Percentiles rank a stretch among this genome's conserved stretches.
These are phyloP conservation scores for Exserohilum turcica DNA, from an alignment of 2,329 filamentous ascomycete species.

Conservation along the genomic window DNA sequence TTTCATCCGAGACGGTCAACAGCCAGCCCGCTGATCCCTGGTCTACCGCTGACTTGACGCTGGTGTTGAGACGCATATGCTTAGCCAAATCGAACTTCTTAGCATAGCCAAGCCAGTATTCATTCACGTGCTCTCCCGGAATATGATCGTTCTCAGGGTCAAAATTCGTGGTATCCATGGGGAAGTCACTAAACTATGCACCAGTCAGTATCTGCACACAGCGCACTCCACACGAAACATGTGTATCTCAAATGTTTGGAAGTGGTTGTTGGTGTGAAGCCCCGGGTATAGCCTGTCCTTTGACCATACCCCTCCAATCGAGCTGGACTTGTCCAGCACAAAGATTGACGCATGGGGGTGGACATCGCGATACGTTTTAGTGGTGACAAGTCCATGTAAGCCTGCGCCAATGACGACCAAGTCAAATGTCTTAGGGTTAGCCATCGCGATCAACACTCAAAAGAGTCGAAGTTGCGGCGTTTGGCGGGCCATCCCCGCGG, in stretches of 20 bases:
- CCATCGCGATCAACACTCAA: not conserved
- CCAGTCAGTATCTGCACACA: not conserved
- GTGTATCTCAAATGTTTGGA: slow-evolving; percentile 33
- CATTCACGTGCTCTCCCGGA: slow-evolving; percentile 61
- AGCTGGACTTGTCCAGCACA: slow-evolving; percentile 51
- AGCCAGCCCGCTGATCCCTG: slow-evolving; percentile 31
- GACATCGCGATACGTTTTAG: slow-evolving; percentile 56
- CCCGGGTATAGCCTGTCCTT: slow-evolving; percentile 51
- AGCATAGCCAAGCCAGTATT: slow-evolving; percentile 58
- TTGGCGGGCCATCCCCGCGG: not conserved
- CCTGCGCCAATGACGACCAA: slow-evolving; percentile 40
- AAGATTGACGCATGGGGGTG: slow-evolving; percentile 50
- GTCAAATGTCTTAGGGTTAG: slow-evolving; percentile 19
- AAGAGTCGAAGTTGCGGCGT: not conserved
- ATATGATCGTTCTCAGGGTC: slow-evolving; percentile 60
- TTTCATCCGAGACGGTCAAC: slow-evolving; percentile 14
- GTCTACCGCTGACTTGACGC: slow-evolving; percentile 56
- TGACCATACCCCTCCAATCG: slow-evolving; percentile 53
- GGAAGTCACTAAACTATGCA: slow-evolving; percentile 46
- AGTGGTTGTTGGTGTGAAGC: slow-evolving; percentile 53
- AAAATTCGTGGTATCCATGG: slow-evolving; percentile 36
- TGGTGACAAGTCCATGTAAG: slow-evolving; percentile 53
- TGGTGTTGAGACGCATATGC: slow-evolving; percentile 58
- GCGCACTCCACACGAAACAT: not conserved
- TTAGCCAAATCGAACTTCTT: slow-evolving; percentile 54